Conservation (phyloP, 768 basidiomycete genomes). For the Fibroporia radiculosa region DNA sequence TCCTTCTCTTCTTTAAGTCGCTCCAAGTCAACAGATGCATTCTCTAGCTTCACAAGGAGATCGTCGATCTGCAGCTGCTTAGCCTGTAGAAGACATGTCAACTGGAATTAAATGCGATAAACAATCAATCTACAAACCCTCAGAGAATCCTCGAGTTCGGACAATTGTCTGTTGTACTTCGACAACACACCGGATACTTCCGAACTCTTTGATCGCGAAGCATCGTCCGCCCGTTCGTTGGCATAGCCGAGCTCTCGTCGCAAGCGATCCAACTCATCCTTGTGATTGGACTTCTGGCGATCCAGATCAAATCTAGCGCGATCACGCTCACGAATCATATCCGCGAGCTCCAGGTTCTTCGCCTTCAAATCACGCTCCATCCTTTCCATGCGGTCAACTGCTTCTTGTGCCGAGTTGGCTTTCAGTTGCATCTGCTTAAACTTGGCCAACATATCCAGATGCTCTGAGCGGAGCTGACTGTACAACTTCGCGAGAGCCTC, state of each 20-base stretch:
- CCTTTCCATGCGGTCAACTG: slow-evolving; percentile 95
- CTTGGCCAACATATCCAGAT: slow-evolving; percentile 93
- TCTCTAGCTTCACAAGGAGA: slow-evolving; percentile 72
- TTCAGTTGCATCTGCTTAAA: slow-evolving; percentile 97
- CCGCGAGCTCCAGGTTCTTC: slow-evolving; percentile 97
- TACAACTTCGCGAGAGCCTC: slow-evolving; percentile 98
- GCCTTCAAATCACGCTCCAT: slow-evolving; percentile 98
- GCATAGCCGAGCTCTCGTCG: slow-evolving; percentile 91
- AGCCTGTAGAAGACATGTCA: slow-evolving; percentile 38
- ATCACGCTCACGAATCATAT: slow-evolving; percentile 98
- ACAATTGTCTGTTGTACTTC: slow-evolving; percentile 94
- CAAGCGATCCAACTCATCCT: slow-evolving; percentile 89
- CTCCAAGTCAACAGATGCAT: slow-evolving; percentile 68
- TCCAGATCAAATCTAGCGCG: slow-evolving; percentile 94
- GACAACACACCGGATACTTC: slow-evolving; percentile 83
- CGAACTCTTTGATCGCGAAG: slow-evolving; percentile 82
- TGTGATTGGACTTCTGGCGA: slow-evolving; percentile 86
- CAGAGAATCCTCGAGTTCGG: slow-evolving; percentile 93
- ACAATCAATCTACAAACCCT: slow-evolving; percentile 43
- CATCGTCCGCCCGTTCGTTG: slow-evolving; percentile 96
- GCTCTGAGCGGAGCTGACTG: slow-evolving; percentile 95
- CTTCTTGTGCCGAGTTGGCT: slow-evolving; percentile 97
- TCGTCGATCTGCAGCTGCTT: slow-evolving; percentile 98
- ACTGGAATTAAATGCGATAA: background rate
- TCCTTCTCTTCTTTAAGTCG: slow-evolving; percentile 91